Evolutionary conservation across 495 filamentous ascomycete species (phyloP), one percentile per base, ranked within the genome.

Genomic region (Penicilliopsis zonata): DNA sequence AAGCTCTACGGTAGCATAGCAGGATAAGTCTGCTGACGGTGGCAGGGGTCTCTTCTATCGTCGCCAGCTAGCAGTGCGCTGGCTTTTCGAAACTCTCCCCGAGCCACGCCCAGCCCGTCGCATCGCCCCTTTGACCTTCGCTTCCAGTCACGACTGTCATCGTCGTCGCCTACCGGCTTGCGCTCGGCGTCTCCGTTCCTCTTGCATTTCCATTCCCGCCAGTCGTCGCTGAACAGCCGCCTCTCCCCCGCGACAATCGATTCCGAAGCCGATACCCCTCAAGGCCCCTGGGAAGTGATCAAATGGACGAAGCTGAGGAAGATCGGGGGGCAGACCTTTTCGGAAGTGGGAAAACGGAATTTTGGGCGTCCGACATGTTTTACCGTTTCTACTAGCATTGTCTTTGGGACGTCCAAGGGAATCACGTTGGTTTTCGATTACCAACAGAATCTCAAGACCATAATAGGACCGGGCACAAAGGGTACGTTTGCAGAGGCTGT

Each of bases 351-450:
- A 21, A 92, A 76, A 59, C 79, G 90, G 13, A 94, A 77, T 50
- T 95, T 94, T 63, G 90, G 90, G 19, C 70, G 78, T 17, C 84
- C 92, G 31, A 95, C 86, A 1, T 95, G 86, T 60, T 69, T 96
- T 38, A 72, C 72, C n/a, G 76, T 95, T 17, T 85, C 88, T 46
- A 83, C 86, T 4, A 77, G 77, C 2, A 94, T 99, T 43, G 86
- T 82, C 2, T 57, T 99, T 28, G 90, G 90, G 13, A 96, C 90
- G 6, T 80, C 84, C 6, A 96, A 93, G 55, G 90, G 90, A 13
- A 81, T 93, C 47, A 80, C 95, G 25, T 60, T 99, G 49, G 73
- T 94, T 27, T 96, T 96, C 61, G 92, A 99, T 57, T 96, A 94
- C 54, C 81, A 88, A 50, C 90, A 99, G 54, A 93, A 76, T 42